Base-by-base conservation (phyloP, 257 asterid species). In the Rehmannia glutinosa region DNA sequence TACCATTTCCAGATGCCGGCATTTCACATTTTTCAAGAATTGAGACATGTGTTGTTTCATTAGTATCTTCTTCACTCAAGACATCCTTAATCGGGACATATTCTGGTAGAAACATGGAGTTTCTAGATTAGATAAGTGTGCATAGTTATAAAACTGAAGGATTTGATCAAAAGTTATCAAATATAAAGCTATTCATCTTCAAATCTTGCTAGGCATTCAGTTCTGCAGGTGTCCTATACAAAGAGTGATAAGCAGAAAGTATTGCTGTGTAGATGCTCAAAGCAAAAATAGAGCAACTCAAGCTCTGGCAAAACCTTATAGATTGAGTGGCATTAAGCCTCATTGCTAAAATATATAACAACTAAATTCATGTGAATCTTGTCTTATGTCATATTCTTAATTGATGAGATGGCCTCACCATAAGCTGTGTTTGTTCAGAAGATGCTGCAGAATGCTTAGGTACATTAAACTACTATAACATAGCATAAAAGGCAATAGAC, bases 41-140 rank as follows among this genome's bases (percentile, higher is more conserved):
- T 28, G 63, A 19, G 36, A 0, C 28, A 41, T 56, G 38, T 56
- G 58, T 25, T 17, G 73, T 58, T 66, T 47, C 73, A 13, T 73
- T 23, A 19, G 68, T 17, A 57, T 57, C 64, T 66, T 66, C 64
- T 47, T 60, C 69, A 20, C 42, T 58, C 49, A 57, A 73, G 12
- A 47, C 47, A 57, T 38, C 57, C 50, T 66, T 66, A 1, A 43
- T 36, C 51, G 25, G 41, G 53, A 42, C 66, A 66, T 47, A 25
- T 38, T 38, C 77, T 73, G 68, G 49, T 30, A 66, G 57, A 38
- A 57, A 35, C 16, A 11, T 8, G 27, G 35, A 35, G 15, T 27
- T 46, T 30, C 33, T 6, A 38, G 62, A 73, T 73, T 32, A 64
- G 45, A 23, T 16, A 45, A 13, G 47, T 30, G 60, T 27, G 13